Evolutionary conservation across 2,329 filamentous ascomycete genomes (phyloP), one percentile per base, ranked within the genome.

Genomic region (Diaporthe amygdali): DNA sequence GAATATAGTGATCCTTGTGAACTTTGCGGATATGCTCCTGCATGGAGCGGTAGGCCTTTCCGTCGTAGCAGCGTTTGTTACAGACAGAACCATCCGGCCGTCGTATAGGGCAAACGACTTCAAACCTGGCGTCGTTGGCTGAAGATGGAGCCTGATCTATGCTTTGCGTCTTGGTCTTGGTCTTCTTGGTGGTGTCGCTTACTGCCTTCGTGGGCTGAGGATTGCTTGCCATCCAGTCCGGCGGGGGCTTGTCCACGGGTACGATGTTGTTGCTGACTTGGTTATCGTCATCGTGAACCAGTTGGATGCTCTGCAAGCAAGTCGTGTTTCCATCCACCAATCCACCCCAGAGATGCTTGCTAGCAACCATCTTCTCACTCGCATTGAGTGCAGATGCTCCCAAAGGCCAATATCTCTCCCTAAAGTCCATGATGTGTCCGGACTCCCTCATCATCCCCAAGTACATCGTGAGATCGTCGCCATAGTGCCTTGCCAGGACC

Each of bases 1-100:
- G 92, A 77, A 99, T 97, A 85, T 98, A 98, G 82, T 98, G 93
- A 82, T 97, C 95, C 73, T 96, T 96, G 82, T 99, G 96, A 76
- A 96, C 96, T 82, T 96, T 92, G 78, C 96, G 94, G 79, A 99
- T 98, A 81, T 99, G 96, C 89, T 99, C 96, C 84, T 98, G 96
- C 94, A 99, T 98, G 74, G 96, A 98, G 82, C 96, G 95, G 85
- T 95, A 99, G 17, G 71, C 69, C 32, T 73, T 71, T 3, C 55
- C 64, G 37, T 68, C 71, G 17, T 37, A 61, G 55, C 71, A 72
- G n/a, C 61, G 61, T 20, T 72, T 72, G 32, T 56, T 56, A 30
- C 71, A 72, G 39, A 51, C 10, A 20, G 59, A 64, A 25, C 71
- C 68, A 37, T 71, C 71, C 17, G 30, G 55, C 15, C 44, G 37